Percentiles rank a stretch among this genome's conserved stretches.
These are phyloP conservation scores for Parathielavia appendiculata DNA, from an alignment of 495 filamentous ascomycete genomes.

Conservation along the genomic window DNA sequence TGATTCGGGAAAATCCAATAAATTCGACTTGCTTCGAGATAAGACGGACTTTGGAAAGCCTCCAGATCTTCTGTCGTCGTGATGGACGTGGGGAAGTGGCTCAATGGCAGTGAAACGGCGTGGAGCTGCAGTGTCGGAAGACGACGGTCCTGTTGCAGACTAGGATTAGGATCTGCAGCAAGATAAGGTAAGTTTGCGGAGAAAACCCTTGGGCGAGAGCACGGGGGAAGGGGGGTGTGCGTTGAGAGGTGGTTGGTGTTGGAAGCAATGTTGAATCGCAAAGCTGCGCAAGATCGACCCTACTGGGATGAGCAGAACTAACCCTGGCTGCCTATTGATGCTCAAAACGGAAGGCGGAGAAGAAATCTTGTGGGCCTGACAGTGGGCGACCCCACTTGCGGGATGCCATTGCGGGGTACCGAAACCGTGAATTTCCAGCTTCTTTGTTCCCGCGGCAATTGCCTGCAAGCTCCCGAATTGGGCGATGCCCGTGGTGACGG, in stretches of 20 bases:
- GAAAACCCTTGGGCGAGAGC: background rate
- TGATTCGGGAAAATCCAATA: background rate
- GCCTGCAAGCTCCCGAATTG: too few relatives aligned
- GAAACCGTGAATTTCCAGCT: background rate
- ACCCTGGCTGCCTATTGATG: constrained; percentile 3
- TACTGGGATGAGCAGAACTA: too few relatives aligned
- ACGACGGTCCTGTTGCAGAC: background rate
- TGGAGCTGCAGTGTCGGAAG: background rate
- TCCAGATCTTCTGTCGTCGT: background rate
- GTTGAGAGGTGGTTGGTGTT: background rate
- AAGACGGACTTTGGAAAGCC: background rate
- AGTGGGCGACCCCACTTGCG: background rate
- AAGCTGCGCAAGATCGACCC: background rate
- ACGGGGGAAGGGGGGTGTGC: background rate
- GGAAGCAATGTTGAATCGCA: background rate
- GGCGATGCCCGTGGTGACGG: too few relatives aligned
- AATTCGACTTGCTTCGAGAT: background rate
- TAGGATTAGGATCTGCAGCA: background rate
- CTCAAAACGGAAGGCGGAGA: constrained; percentile 25
- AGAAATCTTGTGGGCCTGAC: background rate
- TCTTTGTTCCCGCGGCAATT: too few relatives aligned
- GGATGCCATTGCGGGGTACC: background rate
- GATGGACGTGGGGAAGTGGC: background rate
- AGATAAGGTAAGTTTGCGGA: background rate
- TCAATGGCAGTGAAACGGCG: background rate